phyloP scores from a whole-genome alignment of 2,329 filamentous ascomycete species.

The Calonectria pseudoturangicola region DNA sequence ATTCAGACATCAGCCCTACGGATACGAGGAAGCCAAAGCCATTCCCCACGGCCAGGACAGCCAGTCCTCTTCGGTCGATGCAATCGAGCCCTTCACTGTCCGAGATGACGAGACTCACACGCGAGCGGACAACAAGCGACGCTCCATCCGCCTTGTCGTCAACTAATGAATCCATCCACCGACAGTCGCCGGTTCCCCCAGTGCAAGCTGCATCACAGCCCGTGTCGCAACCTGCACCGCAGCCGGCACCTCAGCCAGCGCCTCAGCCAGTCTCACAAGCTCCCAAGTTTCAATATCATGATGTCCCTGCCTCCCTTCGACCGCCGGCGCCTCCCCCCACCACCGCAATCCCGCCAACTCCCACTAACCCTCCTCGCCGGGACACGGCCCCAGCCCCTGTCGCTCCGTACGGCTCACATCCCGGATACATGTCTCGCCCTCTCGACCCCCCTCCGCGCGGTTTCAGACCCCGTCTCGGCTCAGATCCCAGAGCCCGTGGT shows the following conservation, averaged over 20 bases:
- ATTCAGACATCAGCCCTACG: slow-evolving; percentile 47
- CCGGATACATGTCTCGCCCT: slow-evolving; percentile 49
- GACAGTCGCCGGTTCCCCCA: slow-evolving; percentile 29
- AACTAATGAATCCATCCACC: slow-evolving; percentile 25
- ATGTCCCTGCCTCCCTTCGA: slow-evolving; percentile 29
- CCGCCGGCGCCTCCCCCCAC: slow-evolving; percentile 35
- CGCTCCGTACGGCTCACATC: slow-evolving; percentile 24
- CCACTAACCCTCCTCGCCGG: slow-evolving; percentile 40
- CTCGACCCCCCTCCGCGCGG: slow-evolving; percentile 53
- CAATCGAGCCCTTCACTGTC: slow-evolving; percentile 51
- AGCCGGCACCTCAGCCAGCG: slow-evolving; percentile 29
- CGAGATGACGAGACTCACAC: slow-evolving; percentile 45
- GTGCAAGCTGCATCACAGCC: neutral
- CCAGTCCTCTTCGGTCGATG: slow-evolving; percentile 52
- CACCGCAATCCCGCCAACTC: slow-evolving; percentile 34
- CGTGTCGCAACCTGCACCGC: neutral
- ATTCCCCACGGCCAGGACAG: slow-evolving; percentile 47
- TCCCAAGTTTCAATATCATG: slow-evolving; percentile 42
- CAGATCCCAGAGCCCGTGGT: slow-evolving; percentile 50
- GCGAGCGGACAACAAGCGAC: slow-evolving; percentile 50
- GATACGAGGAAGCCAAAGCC: slow-evolving; percentile 46
- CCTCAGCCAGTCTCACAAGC: slow-evolving; percentile 40
- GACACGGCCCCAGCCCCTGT: slow-evolving; percentile 36
- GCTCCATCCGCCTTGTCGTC: slow-evolving; percentile 50
- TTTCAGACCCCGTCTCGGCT: slow-evolving; percentile 53